Evolutionary conservation across 2,329 filamentous ascomycete genomes (phyloP).

Genomic region (Fusarium bulbicola): DNA sequence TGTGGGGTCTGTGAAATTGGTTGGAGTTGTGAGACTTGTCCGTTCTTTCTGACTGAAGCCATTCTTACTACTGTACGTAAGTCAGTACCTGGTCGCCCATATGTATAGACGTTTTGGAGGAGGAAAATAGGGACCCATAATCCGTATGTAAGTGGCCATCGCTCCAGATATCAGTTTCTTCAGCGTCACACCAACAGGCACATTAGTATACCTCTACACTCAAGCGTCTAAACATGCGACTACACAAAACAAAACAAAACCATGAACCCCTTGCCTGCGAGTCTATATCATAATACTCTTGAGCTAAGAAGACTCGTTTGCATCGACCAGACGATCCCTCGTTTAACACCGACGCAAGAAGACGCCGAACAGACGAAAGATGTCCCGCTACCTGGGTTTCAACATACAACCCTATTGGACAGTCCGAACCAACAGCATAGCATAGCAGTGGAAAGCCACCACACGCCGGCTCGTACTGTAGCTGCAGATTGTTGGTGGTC

Average conservation of each 20-base stretch:
- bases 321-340: constrained; percentile 19
- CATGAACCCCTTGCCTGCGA: background rate
- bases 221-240: background rate
- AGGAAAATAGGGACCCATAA: background rate
- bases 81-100: no score
- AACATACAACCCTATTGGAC: constrained; percentile 10
- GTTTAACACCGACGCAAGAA: constrained; percentile 29
- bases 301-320: constrained; percentile 17
- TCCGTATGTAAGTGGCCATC: background rate
- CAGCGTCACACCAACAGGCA: background rate
- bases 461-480: constrained; percentile 2
- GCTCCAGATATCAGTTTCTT: background rate
- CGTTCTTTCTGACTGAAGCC: background rate
- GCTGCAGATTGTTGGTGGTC: constrained; percentile 32
- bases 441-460: background rate
- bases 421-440: constrained; percentile 29
- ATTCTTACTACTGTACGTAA: background rate
- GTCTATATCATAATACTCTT: constrained; percentile 10
- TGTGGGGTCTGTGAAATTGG: constrained; percentile 39
- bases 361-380: constrained; percentile 20
- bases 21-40: constrained; percentile 34
- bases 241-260: background rate
- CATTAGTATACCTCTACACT: no score
- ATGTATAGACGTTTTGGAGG: background rate
- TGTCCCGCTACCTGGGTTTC: constrained; percentile 27